Percentiles rank a stretch among this genome's conserved stretches.
Conservation (phyloP, 257 asterid species). For the Solanum virginianum region DNA sequence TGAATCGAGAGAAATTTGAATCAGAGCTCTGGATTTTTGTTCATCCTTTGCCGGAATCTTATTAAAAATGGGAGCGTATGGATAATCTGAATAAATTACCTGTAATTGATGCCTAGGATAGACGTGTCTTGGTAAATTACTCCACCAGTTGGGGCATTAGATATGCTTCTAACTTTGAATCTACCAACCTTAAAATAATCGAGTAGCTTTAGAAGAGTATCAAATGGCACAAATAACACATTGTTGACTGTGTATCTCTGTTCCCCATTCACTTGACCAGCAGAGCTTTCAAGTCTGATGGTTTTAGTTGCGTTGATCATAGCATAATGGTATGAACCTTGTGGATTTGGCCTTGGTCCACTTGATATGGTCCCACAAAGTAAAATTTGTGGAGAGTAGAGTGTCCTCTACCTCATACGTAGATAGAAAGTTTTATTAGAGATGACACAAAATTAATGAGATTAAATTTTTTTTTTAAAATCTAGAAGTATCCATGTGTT, state of each 20-base stretch:
- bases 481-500: too few relatives aligned
- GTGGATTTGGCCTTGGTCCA: slow-evolving; percentile 21
- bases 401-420: too few relatives aligned
- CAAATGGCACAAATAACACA: slow-evolving; percentile 12
- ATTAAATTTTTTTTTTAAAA: too few relatives aligned
- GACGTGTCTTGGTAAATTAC: slow-evolving; percentile 71
- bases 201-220: slow-evolving; percentile 12
- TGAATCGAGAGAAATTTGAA: too few relatives aligned
- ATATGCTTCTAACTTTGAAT: not conserved
- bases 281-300: slow-evolving; percentile 6
- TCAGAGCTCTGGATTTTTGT: too few relatives aligned
- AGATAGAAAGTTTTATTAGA: too few relatives aligned
- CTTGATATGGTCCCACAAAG: not conserved
- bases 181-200: slow-evolving; percentile 15
- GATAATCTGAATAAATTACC: slow-evolving; percentile 58
- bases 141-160: slow-evolving; percentile 52
- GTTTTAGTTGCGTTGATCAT: slow-evolving; percentile 15
- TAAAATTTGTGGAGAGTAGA: too few relatives aligned
- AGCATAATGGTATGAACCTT: slow-evolving; percentile 19
- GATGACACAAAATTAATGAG: too few relatives aligned
- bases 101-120: slow-evolving; percentile 58
- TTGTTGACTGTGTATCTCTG: slow-evolving; percentile 15
- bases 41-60: too few relatives aligned
- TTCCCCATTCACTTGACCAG: slow-evolving; percentile 12
- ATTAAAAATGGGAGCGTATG: too few relatives aligned